These are phyloP conservation scores for Teratosphaeria nubilosa DNA, from an alignment of 2,329 filamentous ascomycete species.

Conservation along the genomic window DNA sequence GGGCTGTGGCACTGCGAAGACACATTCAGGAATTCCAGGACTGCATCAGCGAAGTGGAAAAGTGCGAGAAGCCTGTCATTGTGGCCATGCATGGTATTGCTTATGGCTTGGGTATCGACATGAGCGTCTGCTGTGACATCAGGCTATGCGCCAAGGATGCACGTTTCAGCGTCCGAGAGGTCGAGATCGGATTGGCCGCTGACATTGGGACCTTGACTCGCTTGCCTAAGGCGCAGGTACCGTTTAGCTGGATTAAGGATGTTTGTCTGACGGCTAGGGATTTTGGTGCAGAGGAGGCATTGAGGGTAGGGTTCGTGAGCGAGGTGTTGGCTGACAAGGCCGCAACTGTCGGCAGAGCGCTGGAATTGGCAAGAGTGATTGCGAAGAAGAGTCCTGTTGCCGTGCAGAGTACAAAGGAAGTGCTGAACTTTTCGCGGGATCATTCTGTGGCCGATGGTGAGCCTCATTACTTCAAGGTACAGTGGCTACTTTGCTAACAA, in stretches of 20 bases:
- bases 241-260: slow-evolving; percentile 68
- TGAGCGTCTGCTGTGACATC: slow-evolving; percentile 57
- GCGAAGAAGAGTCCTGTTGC: slow-evolving; percentile 79
- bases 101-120: slow-evolving; percentile 68
- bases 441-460: slow-evolving; percentile 64
- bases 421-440: slow-evolving; percentile 73
- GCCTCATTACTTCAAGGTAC: slow-evolving; percentile 21
- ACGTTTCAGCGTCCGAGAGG: slow-evolving; percentile 65
- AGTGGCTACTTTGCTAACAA: neutral
- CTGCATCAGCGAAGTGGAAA: slow-evolving; percentile 65
- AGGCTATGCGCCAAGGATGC: slow-evolving; percentile 49
- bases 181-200: slow-evolving; percentile 71
- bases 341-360: slow-evolving; percentile 50
- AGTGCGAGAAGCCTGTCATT: slow-evolving; percentile 85
- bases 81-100: slow-evolving; percentile 69
- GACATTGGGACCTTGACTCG: slow-evolving; percentile 68
- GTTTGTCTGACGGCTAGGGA: slow-evolving; percentile 61
- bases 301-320: slow-evolving; percentile 60
- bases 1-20: slow-evolving; percentile 41
- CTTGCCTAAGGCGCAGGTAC: slow-evolving; percentile 63
- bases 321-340: slow-evolving; percentile 52
- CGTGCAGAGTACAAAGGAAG: slow-evolving; percentile 76
- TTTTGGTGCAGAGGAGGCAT: slow-evolving; percentile 57
- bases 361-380: slow-evolving; percentile 55
- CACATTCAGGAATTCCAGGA: slow-evolving; percentile 73